Percentiles rank a stretch among this genome's conserved stretches.
phyloP scores from a whole-genome alignment of 2,329 filamentous ascomycete species.

The Sodiomyces alkalinus region DNA sequence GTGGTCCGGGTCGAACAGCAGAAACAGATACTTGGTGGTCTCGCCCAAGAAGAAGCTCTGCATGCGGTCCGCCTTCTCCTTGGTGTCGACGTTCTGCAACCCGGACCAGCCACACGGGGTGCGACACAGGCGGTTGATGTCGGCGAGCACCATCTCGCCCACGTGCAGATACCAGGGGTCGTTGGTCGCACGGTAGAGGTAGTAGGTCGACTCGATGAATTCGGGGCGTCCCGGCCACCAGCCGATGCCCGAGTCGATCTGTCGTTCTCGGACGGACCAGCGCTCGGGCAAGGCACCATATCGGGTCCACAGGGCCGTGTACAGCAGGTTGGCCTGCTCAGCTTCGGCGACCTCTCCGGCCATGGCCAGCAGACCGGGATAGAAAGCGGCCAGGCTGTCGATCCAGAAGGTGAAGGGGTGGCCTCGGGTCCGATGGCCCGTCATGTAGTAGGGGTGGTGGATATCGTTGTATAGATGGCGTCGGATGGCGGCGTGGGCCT shows the following conservation, averaged over 20 bases:
- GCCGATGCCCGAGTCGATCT: constrained; percentile 70
- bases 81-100: constrained; percentile 64
- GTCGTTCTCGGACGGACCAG: constrained; percentile 75
- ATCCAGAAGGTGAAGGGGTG: constrained; percentile 88
- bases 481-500: constrained; percentile 75
- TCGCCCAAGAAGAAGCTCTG: constrained; percentile 98
- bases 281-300: constrained; percentile 90
- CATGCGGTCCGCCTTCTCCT: constrained; percentile 87
- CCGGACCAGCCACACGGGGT: constrained; percentile 89
- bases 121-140: constrained; percentile 80
- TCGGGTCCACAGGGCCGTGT: constrained; percentile 85
- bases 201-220: constrained; percentile 93
- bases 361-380: constrained; percentile 73
- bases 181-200: constrained; percentile 82
- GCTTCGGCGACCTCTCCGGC: constrained; percentile 87
- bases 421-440: constrained; percentile 76
- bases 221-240: constrained; percentile 96
- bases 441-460: constrained; percentile 85
- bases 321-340: constrained; percentile 75
- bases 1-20: constrained; percentile 76
- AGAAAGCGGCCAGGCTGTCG: constrained; percentile 90
- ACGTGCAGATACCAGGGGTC: constrained; percentile 96
- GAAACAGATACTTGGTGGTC: constrained; percentile 88
- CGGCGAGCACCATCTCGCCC: constrained; percentile 84
- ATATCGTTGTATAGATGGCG: constrained; percentile 77